phyloP scores from a whole-genome alignment of 78 protist genomes.

The Mantamonas sphyraenae region DNA sequence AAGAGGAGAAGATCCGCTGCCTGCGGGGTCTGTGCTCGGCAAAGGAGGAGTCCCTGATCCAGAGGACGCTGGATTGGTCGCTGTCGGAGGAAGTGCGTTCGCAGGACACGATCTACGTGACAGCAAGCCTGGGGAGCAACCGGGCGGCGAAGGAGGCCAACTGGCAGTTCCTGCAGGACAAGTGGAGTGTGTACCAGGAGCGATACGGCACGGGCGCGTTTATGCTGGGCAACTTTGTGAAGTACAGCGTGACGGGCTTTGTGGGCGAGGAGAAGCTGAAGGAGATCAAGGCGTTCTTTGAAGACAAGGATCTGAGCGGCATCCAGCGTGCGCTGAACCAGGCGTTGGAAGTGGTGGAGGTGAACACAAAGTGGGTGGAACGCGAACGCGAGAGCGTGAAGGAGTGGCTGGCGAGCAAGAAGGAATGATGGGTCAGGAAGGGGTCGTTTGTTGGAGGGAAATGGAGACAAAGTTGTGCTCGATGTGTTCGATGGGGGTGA shows the following conservation, averaged over 20 bases:
- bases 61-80: neutral
- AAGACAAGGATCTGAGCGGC: neutral
- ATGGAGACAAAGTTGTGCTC: too few species aligned
- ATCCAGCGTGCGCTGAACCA: conserved; percentile 21
- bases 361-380: conserved; percentile 14
- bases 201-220: neutral
- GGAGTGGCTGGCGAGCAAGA: conserved; percentile 15
- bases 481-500: too few species aligned
- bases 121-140: neutral
- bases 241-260: neutral
- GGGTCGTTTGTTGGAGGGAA: too few species aligned
- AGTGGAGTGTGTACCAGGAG: conserved; percentile 3
- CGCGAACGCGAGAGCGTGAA: conserved; percentile 12
- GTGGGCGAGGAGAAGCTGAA: neutral
- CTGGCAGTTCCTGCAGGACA: conserved; percentile 12
- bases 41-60: neutral
- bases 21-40: conserved; percentile 23
- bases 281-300: conserved; percentile 16
- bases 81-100: conserved; percentile 8
- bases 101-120: conserved; percentile 18
- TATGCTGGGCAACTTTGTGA: conserved; percentile 17
- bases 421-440: too few species aligned
- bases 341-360: conserved; percentile 16
- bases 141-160: neutral
- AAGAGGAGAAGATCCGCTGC: conserved; percentile 2